Conservation (phyloP, 257 asterid genomes). For the Capsicum baccatum region DNA sequence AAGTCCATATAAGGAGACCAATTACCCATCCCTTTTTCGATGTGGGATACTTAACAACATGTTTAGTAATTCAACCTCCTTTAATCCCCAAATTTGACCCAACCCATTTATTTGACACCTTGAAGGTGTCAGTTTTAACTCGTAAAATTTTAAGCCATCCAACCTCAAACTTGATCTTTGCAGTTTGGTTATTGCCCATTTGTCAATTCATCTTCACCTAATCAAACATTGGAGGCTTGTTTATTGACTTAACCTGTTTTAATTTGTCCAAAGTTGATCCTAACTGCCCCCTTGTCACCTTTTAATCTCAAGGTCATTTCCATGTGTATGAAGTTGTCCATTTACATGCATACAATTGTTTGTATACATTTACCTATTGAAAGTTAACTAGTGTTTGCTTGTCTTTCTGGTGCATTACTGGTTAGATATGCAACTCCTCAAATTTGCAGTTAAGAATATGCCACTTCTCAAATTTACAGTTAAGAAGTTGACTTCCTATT, state of each 20-base stretch:
- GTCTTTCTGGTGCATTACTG: not conserved
- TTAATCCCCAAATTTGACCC: not conserved
- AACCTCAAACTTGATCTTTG: conserved; percentile 8
- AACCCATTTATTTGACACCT: conserved; percentile 12
- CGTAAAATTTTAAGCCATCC: not conserved
- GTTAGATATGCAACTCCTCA: not conserved
- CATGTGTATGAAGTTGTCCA: not conserved
- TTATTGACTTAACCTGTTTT: not conserved
- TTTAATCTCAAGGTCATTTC: conserved; percentile 18
- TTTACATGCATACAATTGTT: not conserved
- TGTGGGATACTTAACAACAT: no score
- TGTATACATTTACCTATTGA: not conserved
- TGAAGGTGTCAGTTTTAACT: not conserved
- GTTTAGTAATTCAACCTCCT: not conserved
- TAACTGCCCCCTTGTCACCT: not conserved
- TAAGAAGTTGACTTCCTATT: not conserved
- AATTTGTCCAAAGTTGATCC: not conserved
- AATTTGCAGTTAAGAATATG: not conserved
- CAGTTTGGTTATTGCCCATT: not conserved
- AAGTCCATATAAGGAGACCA: no score
- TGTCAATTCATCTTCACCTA: not conserved
- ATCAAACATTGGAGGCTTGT: not conserved
- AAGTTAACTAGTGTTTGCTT: not conserved
- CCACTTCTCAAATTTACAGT: not conserved
- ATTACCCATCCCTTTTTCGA: no score